A percentile compares a stretch with the other conserved stretches of the same genome.
phyloP scores from a whole-genome alignment of 768 basidiomycete genomes.

The Tylopilus intermedius region DNA sequence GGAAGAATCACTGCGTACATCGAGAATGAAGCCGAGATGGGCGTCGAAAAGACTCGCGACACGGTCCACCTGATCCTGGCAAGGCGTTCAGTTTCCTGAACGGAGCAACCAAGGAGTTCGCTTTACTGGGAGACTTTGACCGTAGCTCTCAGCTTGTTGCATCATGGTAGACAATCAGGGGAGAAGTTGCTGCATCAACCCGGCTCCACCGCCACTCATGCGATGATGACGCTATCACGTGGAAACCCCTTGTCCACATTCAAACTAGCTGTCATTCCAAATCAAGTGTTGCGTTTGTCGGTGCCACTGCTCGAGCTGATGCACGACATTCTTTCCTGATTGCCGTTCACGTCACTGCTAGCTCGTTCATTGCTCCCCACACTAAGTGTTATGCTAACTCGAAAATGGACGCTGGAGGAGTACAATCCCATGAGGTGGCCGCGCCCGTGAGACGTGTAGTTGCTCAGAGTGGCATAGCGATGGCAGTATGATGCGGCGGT shows the following conservation, averaged over 20 bases:
- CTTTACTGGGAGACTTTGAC: slow-evolving; percentile 50
- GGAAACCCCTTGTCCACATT: not conserved
- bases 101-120: not conserved
- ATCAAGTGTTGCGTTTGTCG: not conserved
- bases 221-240: not conserved
- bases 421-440: not conserved
- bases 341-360: not conserved
- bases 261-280: not conserved
- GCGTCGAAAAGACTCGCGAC: slow-evolving; percentile 54
- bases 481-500: not conserved
- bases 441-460: not conserved
- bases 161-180: slow-evolving; percentile 2
- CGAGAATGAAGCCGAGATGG: slow-evolving; percentile 59
- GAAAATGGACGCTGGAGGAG: not conserved
- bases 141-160: slow-evolving; percentile 36
- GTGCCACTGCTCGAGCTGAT: not conserved
- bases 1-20: slow-evolving; percentile 42
- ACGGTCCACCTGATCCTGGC: slow-evolving; percentile 69
- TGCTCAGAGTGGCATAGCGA: not conserved
- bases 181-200: no score
- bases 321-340: not conserved
- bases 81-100: slow-evolving; percentile 7
- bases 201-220: no score
- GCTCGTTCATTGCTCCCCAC: not conserved
- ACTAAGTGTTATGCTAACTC: not conserved